phyloP scores from a whole-genome alignment of 2,329 filamentous ascomycete genomes.

The Furcasterigmium furcatum region DNA sequence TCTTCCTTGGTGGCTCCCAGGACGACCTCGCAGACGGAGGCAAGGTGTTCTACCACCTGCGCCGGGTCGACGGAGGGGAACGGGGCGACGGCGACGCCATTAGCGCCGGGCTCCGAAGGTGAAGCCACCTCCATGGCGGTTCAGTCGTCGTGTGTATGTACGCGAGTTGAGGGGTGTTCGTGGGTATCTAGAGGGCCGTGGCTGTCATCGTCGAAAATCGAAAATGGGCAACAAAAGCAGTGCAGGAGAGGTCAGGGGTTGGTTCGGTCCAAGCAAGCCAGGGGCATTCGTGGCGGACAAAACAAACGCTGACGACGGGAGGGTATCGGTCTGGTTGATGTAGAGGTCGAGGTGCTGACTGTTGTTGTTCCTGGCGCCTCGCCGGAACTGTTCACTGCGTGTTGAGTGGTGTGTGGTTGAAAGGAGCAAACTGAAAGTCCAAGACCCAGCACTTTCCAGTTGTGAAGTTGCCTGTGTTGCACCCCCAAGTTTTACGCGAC shows the following conservation, averaged over 20 bases:
- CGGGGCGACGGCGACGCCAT: constrained; percentile 41
- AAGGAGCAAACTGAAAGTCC: constrained; percentile 7
- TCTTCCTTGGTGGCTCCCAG: constrained; percentile 75
- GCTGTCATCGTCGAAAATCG: constrained; percentile 10
- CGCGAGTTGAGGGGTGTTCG: constrained; percentile 7
- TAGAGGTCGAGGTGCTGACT: too few relatives aligned
- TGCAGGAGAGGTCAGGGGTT: background rate
- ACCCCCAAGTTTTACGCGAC: constrained; percentile 10
- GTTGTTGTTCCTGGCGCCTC: background rate
- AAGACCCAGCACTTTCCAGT: background rate
- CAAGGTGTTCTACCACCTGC: constrained; percentile 69
- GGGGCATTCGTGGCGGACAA: too few relatives aligned
- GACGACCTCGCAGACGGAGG: constrained; percentile 67
- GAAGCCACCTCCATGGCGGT: constrained; percentile 51
- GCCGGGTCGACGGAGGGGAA: constrained; percentile 63
- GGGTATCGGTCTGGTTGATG: too few relatives aligned
- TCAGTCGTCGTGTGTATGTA: constrained; percentile 13
- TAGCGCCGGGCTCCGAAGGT: constrained; percentile 39
- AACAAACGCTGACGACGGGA: too few relatives aligned
- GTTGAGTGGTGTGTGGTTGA: background rate
- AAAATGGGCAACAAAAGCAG: background rate
- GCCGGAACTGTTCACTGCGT: background rate
- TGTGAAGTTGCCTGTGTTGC: background rate
- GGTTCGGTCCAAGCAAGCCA: constrained; percentile 1
- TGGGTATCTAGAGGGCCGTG: constrained; percentile 10